Percentiles rank a stretch among this genome's conserved stretches.
Evolutionary conservation across 768 basidiomycete species (phyloP).

Genomic region (Lentinula guzmanii): DNA sequence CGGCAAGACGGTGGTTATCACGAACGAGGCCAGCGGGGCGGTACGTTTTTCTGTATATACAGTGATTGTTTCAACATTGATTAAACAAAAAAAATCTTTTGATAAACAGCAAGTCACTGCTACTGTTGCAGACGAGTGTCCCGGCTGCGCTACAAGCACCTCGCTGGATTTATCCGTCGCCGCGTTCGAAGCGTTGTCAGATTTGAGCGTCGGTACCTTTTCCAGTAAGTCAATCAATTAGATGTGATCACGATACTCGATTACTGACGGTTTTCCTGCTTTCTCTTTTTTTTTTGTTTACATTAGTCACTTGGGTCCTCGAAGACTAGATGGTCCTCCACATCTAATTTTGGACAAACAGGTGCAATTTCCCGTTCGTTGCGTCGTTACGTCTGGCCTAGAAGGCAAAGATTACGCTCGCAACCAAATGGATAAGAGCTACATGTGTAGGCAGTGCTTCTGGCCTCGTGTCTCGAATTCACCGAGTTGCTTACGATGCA

Average conservation of each 20-base stretch:
- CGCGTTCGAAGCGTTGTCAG: slow-evolving; percentile 32
- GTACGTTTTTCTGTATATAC: slow-evolving; percentile 13
- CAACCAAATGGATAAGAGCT: background rate
- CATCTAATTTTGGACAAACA: background rate
- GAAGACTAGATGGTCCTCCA: background rate
- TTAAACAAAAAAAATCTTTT: background rate
- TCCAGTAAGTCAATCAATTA: background rate
- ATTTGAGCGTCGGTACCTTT: background rate
- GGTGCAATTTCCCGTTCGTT: background rate
- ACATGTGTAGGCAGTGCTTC: background rate
- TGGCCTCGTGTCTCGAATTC: background rate
- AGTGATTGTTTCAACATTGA: background rate
- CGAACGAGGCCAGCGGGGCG: slow-evolving; percentile 53
- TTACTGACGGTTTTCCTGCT: background rate
- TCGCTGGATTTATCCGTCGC: slow-evolving; percentile 47
- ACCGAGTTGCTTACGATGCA: too few species aligned
- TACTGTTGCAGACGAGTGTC: slow-evolving; percentile 52
- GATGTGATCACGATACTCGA: background rate
- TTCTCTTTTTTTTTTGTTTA: background rate
- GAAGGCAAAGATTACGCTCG: background rate
- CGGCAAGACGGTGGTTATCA: slow-evolving; percentile 58
- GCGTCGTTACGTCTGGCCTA: background rate
- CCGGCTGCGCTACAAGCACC: slow-evolving; percentile 37
- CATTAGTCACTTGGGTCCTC: background rate
- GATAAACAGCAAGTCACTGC: slow-evolving; percentile 27